Base-by-base conservation (phyloP, 345 rosid genomes). In the Psidium guajava region DNA sequence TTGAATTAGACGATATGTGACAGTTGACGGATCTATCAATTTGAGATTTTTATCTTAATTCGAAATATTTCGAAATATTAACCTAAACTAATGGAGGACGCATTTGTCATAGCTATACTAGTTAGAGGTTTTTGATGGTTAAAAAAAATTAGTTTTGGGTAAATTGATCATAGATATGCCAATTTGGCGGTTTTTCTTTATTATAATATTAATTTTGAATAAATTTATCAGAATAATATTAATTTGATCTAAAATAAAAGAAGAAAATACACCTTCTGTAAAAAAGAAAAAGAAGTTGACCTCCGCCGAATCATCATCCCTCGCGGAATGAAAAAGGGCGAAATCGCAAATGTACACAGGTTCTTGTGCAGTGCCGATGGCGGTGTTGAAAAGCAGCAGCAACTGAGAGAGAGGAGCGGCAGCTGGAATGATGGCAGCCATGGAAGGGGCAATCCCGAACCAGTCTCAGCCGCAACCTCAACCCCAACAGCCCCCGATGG, bases 391-490 rank as follows among this genome's bases (percentile, higher is more conserved):
- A 13, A 44, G 21, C 44, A 27, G 10, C 27, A 5, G 32, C n/a
- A 44, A 12, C 10, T 5, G 73, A 56, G 85, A 83, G 69, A 44
- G 75, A 57, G 47, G 21, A 58, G 61, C 25, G 27, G 50, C 74
- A 32, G 32, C 27, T n/a, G 40, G 56, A 53, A 55, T 9, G 77
- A 85, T 83, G 86, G 86, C 83, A 6, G 75, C 84, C 49, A 84
- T 85, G 86, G 86, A 87, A 64, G 89, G 89, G 53, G 82, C 54
- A 59, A 83, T 56, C 44, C 51, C 54, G 36, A 58, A 80, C 82
- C 88, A 85, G 83, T 83, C 88, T 47, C 88, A 86, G 52, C 90
- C n/a, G 88, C 87, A 86, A 49, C 47, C 61, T 28, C 90, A 87
- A 69, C 61, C 73, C 36, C 88, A 84, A 54, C 90, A 83, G 44